phyloP scores from a whole-genome alignment of 2,329 filamentous ascomycete genomes.

The Coniochaeta sp. region DNA sequence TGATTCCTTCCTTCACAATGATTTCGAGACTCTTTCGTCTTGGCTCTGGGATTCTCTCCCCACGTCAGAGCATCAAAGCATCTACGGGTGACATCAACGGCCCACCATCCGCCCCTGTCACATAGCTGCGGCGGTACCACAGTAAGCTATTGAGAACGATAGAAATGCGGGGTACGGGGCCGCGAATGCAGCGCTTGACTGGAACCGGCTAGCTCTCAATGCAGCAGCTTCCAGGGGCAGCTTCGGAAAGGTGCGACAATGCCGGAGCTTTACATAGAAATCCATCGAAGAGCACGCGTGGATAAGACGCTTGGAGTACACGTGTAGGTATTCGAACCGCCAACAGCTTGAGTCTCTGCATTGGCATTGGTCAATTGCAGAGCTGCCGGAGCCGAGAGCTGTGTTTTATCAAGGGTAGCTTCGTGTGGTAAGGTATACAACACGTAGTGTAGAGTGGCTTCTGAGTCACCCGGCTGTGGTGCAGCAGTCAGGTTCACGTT shows the following conservation, averaged over 20 bases:
- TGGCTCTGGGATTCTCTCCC: background rate
- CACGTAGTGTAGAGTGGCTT: background rate
- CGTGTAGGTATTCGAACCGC: background rate
- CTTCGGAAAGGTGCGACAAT: background rate
- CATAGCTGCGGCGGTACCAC: background rate
- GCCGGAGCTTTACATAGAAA: background rate
- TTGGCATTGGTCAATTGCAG: background rate
- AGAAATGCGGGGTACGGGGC: background rate
- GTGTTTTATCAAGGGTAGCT: background rate
- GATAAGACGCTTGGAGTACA: background rate
- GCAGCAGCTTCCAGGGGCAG: background rate
- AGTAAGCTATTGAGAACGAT: background rate
- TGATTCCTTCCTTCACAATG: background rate
- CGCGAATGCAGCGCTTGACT: background rate
- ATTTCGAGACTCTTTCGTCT: background rate
- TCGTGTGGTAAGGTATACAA: background rate
- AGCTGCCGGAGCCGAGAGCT: background rate
- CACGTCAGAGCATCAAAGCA: background rate
- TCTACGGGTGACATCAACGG: constrained; percentile 1
- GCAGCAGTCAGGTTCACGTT: background rate
- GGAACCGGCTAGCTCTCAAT: background rate
- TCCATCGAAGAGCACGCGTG: background rate
- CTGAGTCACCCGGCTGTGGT: background rate
- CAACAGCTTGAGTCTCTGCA: background rate
- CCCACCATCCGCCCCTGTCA: background rate